Percentiles rank a stretch among this genome's conserved stretches.
Evolutionary conservation across 2,329 filamentous ascomycete genomes (phyloP).

Genomic region (Gnomoniopsis smithogilvyi): DNA sequence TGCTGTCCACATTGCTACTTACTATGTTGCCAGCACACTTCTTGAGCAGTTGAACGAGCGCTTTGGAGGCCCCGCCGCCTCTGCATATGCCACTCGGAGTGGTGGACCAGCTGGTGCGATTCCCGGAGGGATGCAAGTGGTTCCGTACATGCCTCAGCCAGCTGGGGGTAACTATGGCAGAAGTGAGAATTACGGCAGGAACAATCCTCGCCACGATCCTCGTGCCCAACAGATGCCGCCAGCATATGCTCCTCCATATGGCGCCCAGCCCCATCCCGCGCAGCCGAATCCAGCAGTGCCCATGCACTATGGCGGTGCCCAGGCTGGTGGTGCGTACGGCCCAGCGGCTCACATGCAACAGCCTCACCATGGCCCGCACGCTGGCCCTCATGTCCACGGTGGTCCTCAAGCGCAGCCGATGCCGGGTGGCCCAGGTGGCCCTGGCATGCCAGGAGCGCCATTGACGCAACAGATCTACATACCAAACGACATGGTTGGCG

Average conservation of each 20-base stretch:
- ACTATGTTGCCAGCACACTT: constrained; percentile 97
- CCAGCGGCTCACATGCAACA: constrained; percentile 72
- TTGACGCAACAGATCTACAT: constrained; percentile 99
- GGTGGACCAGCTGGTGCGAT: constrained; percentile 91
- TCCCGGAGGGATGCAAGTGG: constrained; percentile 96
- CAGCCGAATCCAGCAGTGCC: constrained; percentile 62
- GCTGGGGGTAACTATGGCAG: constrained; percentile 90
- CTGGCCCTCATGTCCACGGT: constrained; percentile 55
- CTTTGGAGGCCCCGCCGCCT: constrained; percentile 92
- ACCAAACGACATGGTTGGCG: constrained; percentile 98
- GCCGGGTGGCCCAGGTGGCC: constrained; percentile 54
- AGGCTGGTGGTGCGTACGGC: constrained; percentile 70
- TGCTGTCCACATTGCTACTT: constrained; percentile 97
- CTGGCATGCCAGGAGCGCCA: constrained; percentile 67
- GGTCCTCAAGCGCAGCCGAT: constrained; percentile 74
- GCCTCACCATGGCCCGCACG: constrained; percentile 65
- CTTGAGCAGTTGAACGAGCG: constrained; percentile 96
- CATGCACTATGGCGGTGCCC: constrained; percentile 79
- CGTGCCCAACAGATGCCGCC: constrained; percentile 69
- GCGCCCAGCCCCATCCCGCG: constrained; percentile 56
- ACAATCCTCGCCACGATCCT: constrained; percentile 67
- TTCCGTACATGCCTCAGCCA: constrained; percentile 94
- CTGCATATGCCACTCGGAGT: constrained; percentile 94
- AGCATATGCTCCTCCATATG: constrained; percentile 56
- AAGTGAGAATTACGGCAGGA: constrained; percentile 79